Conservation (phyloP, 345 rosid genomes). For the Toxicodendron radicans region DNA sequence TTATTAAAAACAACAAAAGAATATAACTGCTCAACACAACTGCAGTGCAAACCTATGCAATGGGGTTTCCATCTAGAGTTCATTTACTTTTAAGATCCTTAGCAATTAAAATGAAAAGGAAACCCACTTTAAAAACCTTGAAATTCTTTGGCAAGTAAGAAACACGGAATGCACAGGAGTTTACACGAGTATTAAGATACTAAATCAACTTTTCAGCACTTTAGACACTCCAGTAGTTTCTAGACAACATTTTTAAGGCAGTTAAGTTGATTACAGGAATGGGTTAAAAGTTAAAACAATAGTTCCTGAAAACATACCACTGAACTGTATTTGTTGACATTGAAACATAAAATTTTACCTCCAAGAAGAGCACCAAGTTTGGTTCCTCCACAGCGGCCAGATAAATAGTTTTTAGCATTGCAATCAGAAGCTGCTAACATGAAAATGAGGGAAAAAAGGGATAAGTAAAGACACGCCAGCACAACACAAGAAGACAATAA, state of each 20-base stretch:
- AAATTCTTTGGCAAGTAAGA: background rate
- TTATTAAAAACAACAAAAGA: background rate
- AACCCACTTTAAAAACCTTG: background rate
- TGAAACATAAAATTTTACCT: conserved; percentile 45
- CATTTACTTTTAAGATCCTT: background rate
- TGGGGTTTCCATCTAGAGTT: background rate
- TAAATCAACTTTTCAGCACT: background rate
- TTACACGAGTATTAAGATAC: background rate
- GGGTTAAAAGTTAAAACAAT: background rate
- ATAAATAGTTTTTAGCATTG: conserved; percentile 36
- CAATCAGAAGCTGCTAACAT: conserved; percentile 37
- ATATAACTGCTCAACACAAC: background rate
- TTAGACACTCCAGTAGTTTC: background rate
- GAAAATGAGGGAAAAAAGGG: background rate
- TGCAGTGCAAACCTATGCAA: background rate
- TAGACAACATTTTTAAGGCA: background rate
- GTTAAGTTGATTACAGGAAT: background rate
- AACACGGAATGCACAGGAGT: background rate
- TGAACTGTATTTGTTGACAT: too few relatives aligned
- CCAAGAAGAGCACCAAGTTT: conserved; percentile 54
- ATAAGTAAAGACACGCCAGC: conserved; percentile 21
- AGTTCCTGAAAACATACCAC: background rate
- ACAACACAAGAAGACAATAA: background rate
- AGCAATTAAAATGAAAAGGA: background rate
- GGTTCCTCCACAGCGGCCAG: conserved; percentile 45